These are phyloP conservation scores for Exophiala phaeomuriformis DNA, from an alignment of 2,329 filamentous ascomycete genomes.

Conservation along the genomic window DNA sequence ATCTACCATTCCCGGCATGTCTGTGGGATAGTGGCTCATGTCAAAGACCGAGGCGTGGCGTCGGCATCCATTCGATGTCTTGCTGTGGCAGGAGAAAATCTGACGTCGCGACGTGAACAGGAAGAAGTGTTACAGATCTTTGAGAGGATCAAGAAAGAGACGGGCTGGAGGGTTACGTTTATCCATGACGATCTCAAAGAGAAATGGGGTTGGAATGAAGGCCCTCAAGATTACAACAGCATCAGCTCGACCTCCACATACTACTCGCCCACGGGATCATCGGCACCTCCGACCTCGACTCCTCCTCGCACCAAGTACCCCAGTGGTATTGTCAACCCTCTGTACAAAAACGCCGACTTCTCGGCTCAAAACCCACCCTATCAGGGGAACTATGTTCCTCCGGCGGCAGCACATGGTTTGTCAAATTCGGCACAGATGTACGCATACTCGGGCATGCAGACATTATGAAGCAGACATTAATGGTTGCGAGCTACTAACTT, in stretches of 20 bases:
- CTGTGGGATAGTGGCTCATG: conserved; percentile 81
- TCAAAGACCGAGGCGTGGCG: conserved; percentile 70
- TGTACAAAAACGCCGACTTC: conserved; percentile 67
- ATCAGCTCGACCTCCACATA: conserved; percentile 27
- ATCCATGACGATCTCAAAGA: conserved; percentile 66
- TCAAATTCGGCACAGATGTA: conserved; percentile 20
- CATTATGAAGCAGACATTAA: conserved; percentile 1
- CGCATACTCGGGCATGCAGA: conserved; percentile 21
- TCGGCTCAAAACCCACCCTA: conserved; percentile 72
- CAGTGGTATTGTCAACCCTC: conserved; percentile 57
- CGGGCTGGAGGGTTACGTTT: conserved; percentile 68
- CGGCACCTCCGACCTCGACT: conserved; percentile 10
- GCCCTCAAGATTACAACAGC: conserved; percentile 33
- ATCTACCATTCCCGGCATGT: conserved; percentile 73
- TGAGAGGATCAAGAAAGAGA: conserved; percentile 64
- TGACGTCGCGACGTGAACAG: conserved; percentile 64
- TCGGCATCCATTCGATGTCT: conserved; percentile 73
- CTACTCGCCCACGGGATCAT: conserved; percentile 24
- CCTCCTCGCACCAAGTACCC: conserved; percentile 32
- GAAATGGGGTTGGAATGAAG: conserved; percentile 66
- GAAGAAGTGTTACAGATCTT: conserved; percentile 73
- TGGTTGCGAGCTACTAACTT: no score
- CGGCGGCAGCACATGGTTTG: conserved; percentile 32
- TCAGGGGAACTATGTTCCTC: conserved; percentile 70
- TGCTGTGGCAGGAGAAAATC: conserved; percentile 65